Base-by-base conservation (phyloP, 1,284 basidiomycete genomes). In the Rhodotorula sp. region DNA sequence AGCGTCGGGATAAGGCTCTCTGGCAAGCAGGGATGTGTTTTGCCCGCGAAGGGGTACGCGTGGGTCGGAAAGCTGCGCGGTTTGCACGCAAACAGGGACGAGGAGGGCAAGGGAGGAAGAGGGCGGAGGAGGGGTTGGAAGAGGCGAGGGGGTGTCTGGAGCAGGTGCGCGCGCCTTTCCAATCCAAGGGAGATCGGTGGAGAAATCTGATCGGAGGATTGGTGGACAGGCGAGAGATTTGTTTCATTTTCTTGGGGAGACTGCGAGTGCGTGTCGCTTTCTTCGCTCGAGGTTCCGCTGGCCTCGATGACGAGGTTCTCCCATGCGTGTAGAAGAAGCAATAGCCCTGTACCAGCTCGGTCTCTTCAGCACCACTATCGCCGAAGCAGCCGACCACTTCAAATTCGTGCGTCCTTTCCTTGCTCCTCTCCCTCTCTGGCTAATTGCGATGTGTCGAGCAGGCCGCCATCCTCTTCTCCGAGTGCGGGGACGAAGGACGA, bases 1-100 rank as follows among this genome's bases (percentile, higher is more conserved):
- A 50, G 18, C 16, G 51, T 15, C 9, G 46, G 10, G 57, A 69
- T 20, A 69, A 69, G 57, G 24, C 52, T 20, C 16, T 63, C 18
- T 69, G 68, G 68, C 64, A 63, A 54, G 68, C 46, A 0, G 68
- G 57, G 30, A 56, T 66, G 47, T 65, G 60, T 28, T 65, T n/a
- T 16, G 68, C 64, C 0, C 9, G 37, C 5, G 40, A 63, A 6
- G 68, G 64, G 9, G 37, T 65, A 52, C 9, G 22, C 37, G 52
- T 51, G 40, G 40, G 40, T 18, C 40, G 40, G 40, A 44, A 13
- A 18, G 40, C 40, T 44, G 40, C 13, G 7, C 40, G 40, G 15
- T 4, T 44, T 13, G 40, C 16, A 3, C 13, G 13, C 5, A 11
- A 13, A 13, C 37, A 7, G 13, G 37, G 37, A 40, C 8, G 40